phyloP scores from a whole-genome alignment of 768 basidiomycete genomes.

The Kwoniella sp. region DNA sequence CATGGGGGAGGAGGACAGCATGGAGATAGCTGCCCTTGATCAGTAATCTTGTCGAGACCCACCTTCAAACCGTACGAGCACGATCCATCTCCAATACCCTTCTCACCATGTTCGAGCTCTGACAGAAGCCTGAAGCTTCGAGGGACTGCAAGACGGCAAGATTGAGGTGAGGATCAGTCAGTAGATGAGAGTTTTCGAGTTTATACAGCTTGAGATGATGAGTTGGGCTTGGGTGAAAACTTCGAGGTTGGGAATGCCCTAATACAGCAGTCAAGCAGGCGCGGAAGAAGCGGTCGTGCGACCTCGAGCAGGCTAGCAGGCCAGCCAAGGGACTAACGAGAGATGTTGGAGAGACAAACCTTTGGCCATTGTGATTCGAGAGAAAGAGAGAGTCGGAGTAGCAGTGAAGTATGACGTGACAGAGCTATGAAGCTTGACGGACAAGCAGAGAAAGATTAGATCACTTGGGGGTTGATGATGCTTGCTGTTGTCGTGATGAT shows the following conservation, averaged over 20 bases:
- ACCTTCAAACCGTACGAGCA: slow-evolving; percentile 91
- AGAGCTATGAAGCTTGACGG: slow-evolving; percentile 58
- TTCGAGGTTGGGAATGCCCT: too few relatives aligned
- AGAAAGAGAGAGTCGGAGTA: slow-evolving; percentile 67
- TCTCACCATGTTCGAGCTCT: slow-evolving; percentile 99
- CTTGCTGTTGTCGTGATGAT: slow-evolving; percentile 44
- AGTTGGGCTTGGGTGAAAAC: too few relatives aligned
- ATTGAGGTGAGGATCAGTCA: too few relatives aligned
- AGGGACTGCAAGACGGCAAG: slow-evolving; percentile 69
- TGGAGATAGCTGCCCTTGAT: too few relatives aligned
- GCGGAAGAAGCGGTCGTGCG: slow-evolving; percentile 61
- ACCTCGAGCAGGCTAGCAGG: slow-evolving; percentile 48
- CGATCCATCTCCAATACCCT: slow-evolving; percentile 96
- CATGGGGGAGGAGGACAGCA: background rate
- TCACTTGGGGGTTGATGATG: too few relatives aligned
- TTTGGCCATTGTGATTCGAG: slow-evolving; percentile 44
- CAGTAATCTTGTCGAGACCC: too few relatives aligned
- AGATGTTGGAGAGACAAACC: too few relatives aligned
- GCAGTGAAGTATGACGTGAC: slow-evolving; percentile 71
- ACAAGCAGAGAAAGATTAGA: slow-evolving; percentile 4
- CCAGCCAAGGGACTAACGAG: too few relatives aligned
- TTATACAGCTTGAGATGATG: too few relatives aligned
- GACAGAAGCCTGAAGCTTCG: slow-evolving; percentile 95
- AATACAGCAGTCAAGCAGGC: too few relatives aligned
- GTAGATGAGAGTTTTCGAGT: too few relatives aligned